Evolutionary conservation across 148 eudicot genomes (phyloP).

Genomic region (Amaranthus hypochondriacus): DNA sequence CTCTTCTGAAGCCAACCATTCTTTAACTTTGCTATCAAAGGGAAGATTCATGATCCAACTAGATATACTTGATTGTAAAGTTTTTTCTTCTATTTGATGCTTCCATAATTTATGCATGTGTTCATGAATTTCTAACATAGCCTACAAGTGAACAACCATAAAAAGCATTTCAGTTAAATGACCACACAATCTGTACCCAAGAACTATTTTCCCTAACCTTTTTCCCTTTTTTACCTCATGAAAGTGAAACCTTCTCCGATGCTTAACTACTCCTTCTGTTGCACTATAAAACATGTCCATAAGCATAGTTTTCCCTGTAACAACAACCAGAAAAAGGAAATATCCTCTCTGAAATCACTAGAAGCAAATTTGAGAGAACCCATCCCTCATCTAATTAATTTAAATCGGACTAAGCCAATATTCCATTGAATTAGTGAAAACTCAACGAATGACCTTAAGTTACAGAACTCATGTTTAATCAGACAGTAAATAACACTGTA

Average conservation of each 20-base stretch:
- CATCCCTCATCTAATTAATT: background rate
- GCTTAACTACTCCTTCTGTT: constrained; percentile 79
- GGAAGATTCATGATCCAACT: constrained; percentile 90
- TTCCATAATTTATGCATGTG: constrained; percentile 96
- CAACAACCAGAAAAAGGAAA: constrained; percentile 17
- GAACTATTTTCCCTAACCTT: constrained; percentile 4
- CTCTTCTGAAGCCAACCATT: constrained; percentile 95
- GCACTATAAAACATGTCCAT: constrained; percentile 96
- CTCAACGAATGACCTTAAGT: background rate
- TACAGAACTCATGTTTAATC: constrained; percentile 9
- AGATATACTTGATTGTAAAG: constrained; percentile 65
- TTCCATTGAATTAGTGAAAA: background rate
- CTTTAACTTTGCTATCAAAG: constrained; percentile 72
- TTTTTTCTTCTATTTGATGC: constrained; percentile 61
- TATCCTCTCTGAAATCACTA: background rate
- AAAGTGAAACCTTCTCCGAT: constrained; percentile 91
- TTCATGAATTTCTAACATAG: constrained; percentile 91
- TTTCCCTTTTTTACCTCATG: constrained; percentile 51
- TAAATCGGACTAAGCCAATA: constrained; percentile 1
- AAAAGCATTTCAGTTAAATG: constrained; percentile 5
- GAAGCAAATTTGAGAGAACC: constrained; percentile 6
- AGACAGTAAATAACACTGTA: constrained; percentile 18
- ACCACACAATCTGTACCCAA: background rate
- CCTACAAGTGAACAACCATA: constrained; percentile 41
- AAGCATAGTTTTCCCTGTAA: constrained; percentile 94